Evolutionary conservation across 176 grass and related monocot species (phyloP), one percentile per base, ranked within the genome.

Genomic region (Leersia perrieri): DNA sequence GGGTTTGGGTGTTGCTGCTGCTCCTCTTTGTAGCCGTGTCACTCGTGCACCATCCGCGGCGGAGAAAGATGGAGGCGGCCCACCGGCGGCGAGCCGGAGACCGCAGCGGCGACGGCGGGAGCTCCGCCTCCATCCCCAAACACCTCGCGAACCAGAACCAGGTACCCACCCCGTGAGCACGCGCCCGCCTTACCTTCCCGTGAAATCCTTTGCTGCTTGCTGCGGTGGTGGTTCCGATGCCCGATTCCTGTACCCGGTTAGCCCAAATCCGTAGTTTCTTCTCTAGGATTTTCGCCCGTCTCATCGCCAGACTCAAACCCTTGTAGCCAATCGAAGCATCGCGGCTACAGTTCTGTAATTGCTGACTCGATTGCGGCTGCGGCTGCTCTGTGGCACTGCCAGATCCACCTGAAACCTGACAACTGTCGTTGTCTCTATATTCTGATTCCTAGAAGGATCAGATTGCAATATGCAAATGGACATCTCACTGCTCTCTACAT

Each of bases 61-160:
- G 11, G 11, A n/a, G 22, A 57, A 62, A 60, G 40, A 58, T 41
- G 69, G 51, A 79, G 64, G 82, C 66, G 36, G 51, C 18, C 51
- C 53, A 63, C 73, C 73, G 76, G 71, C 73, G 76, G 71, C 34
- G 66, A 62, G 75, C 29, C 36, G 83, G 67, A 55, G 39, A 26
- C 64, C 9, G 3, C 67, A 18, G 23, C 11, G 40, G 55, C 73
- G 13, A 0, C 57, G 32, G 23, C 11, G 40, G 57, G n/a, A 26
- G 23, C 57, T 71, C 83, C 31, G 39, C 27, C 14, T 65, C 76
- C 16, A 40, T 85, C 75, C 15, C 83, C 66, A 72, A 72, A 26
- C 67, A 77, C 40, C 39, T 85, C 7, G 65, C 75, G 23, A 35
- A 78, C 31, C 75, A 85, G 64, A 71, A 64, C 40, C 67, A 85